Evolutionary conservation across 2,329 filamentous ascomycete species (phyloP), one percentile per base, ranked within the genome.

Genomic region (Penicillium occitanis): DNA sequence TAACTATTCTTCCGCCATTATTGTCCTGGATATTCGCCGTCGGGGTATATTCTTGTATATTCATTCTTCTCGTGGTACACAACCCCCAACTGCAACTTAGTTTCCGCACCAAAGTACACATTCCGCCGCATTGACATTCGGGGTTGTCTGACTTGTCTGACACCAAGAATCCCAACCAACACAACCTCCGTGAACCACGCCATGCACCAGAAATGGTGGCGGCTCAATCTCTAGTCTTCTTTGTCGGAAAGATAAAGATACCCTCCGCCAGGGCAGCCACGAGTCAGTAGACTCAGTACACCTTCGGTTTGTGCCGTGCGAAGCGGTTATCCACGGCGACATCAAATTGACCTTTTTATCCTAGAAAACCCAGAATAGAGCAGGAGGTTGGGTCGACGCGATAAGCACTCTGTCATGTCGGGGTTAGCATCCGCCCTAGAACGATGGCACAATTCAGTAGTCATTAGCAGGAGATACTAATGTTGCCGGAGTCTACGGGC

Each of bases 271-370:
- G 33, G 11, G 33, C 33, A 35, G 33, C 33, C 50, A 33, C 28
- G 50, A 53, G 50, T 53, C 50, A 53, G 50, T 53, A 35, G 50
- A 53, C 28, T 53, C 50, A 53, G 50, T 53, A 35, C 33, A 11
- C 14, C 22, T 17, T 51, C 48, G 48, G 48, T 5, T 7, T 51
- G 25, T 28, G 3, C 17, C 50, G 17, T 53, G 30, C 14, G 50
- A n/a, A 10, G 46, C 50, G 50, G 25, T 33, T 53, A 53, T 53
- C 28, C 28, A 53, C 50, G 50, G 50, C 14, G 2, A 30, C 28
- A 30, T 30, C 25, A 51, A 51, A 30, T 30, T 30, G 13, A 30
- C 2, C 50, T 1, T 53, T 33, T 51, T 2, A 25, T 37, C 35
- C 35, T 37, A 11, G 33, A 11, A 35, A 10, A 10, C 10, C 11